These are phyloP conservation scores for Celoporthe dispersa DNA, from an alignment of 2,329 filamentous ascomycete genomes.

Conservation along the genomic window DNA sequence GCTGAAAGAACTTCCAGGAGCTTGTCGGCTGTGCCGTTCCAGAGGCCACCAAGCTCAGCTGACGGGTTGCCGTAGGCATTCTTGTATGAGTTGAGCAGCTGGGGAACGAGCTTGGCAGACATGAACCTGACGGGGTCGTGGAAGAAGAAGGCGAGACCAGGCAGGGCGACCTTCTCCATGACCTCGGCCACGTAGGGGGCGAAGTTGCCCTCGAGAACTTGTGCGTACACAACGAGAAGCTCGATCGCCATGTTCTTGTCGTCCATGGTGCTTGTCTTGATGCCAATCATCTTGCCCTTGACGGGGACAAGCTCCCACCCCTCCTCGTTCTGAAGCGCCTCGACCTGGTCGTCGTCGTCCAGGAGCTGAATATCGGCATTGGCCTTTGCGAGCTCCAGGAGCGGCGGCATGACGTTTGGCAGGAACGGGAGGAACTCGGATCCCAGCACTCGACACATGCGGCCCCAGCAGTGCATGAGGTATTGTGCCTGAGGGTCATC, in stretches of 20 bases:
- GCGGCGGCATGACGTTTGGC: conserved; percentile 88
- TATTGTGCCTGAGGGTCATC: conserved; percentile 98
- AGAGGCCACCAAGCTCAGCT: conserved; percentile 78
- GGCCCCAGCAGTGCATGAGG: conserved; percentile 97
- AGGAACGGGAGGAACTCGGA: conserved; percentile 92
- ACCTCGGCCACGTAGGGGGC: conserved; percentile 90
- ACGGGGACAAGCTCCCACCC: conserved; percentile 97
- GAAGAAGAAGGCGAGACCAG: conserved; percentile 97
- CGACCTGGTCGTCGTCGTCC: conserved; percentile 92
- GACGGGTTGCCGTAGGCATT: conserved; percentile 84
- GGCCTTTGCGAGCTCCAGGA: conserved; percentile 87
- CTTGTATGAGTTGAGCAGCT: conserved; percentile 92
- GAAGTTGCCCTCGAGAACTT: conserved; percentile 91
- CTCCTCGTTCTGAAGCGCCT: conserved; percentile 90
- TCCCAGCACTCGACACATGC: conserved; percentile 95
- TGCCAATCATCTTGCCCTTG: conserved; percentile 97
- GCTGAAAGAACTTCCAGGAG: conserved; percentile 90
- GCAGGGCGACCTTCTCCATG: conserved; percentile 95
- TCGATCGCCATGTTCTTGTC: conserved; percentile 99
- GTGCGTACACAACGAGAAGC: conserved; percentile 94
- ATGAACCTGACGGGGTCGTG: conserved; percentile 96
- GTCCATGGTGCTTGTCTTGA: conserved; percentile 94
- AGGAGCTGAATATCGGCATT: conserved; percentile 97
- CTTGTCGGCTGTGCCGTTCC: conserved; percentile 85
- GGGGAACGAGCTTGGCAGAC: conserved; percentile 91